Evolutionary conservation across 345 rosid species (phyloP).

Genomic region (Salix caprea): DNA sequence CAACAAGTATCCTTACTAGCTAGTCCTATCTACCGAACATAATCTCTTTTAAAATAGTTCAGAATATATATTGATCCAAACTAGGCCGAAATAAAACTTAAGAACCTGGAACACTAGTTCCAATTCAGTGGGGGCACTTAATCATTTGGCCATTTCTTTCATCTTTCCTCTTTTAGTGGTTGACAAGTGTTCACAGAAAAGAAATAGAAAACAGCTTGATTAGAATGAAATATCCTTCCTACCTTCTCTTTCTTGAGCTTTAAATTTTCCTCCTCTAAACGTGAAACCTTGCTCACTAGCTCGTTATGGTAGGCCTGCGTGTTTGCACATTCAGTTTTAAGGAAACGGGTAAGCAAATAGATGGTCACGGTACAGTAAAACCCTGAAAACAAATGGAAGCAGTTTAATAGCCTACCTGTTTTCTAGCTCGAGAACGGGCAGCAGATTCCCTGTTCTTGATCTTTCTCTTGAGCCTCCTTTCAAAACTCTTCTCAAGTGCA

Average conservation of each 20-base stretch:
- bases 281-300: constrained; percentile 51
- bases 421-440: constrained; percentile 63
- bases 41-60: background rate
- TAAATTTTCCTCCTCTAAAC: constrained; percentile 40
- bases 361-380: background rate
- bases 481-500: constrained; percentile 41
- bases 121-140: background rate
- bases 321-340: background rate
- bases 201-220: too few species aligned
- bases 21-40: background rate
- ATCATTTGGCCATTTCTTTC: background rate
- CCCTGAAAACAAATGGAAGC: background rate
- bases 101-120: background rate
- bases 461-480: constrained; percentile 58
- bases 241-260: constrained; percentile 64
- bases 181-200: background rate
- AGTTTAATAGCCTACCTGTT: constrained; percentile 33
- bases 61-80: background rate
- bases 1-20: background rate
- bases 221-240: background rate
- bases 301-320: constrained; percentile 60
- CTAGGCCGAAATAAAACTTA: background rate
- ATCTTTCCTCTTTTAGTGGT: background rate
- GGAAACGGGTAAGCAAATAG: background rate
- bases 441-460: constrained; percentile 77